Base-by-base conservation (phyloP, 345 rosid genomes). In the Adansonia digitata region DNA sequence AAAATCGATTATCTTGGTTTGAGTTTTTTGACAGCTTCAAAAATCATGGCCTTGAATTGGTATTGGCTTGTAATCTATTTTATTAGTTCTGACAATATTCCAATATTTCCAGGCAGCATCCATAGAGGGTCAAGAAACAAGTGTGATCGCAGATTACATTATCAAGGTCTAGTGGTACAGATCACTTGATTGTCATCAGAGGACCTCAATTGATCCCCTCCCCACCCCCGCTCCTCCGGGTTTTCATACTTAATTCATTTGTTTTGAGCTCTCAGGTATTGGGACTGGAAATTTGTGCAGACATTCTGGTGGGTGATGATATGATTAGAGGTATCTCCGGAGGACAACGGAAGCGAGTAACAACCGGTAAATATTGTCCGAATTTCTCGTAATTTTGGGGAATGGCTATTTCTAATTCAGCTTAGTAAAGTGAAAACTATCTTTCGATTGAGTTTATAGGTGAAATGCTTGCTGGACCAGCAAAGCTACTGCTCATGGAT, bases 261-360 rank as follows among this genome's bases (percentile, higher is more conserved):
- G 24, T 56, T 37, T 69, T 48, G 2, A 60, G 22, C 31, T 67
- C 26, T 15, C 72, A 68, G 72, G 34, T 68, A 51, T 14, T 69
- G 62, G 26, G 51, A 7, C 10, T 35, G 10, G 43, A 70, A 43
- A 61, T 17, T 69, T 48, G 67, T 7, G 49, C 57, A 17, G 45
- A 51, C 11, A 22, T 29, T 37, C n/a, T 17, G 12, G 66, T 73
- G 10, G 94, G 94, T 24, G 76, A 86, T 78, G 78, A 75, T 76
- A 86, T 90, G 94, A 53, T 82, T 29, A 82, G 91, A 81, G 94
- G 94, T 7, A 82, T 88, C 60, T 90, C 94, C 39, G 94, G 94
- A 75, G 92, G 92, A 42, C 89, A 90, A 82, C 86, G 73, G 81
- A 90, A 86, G 74, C 87, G 95, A 11, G 88, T 90, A 42, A 90